Percentiles rank a stretch among this genome's conserved stretches.
Evolutionary conservation across 768 basidiomycete species (phyloP).

Genomic region (Amanita thiersii): DNA sequence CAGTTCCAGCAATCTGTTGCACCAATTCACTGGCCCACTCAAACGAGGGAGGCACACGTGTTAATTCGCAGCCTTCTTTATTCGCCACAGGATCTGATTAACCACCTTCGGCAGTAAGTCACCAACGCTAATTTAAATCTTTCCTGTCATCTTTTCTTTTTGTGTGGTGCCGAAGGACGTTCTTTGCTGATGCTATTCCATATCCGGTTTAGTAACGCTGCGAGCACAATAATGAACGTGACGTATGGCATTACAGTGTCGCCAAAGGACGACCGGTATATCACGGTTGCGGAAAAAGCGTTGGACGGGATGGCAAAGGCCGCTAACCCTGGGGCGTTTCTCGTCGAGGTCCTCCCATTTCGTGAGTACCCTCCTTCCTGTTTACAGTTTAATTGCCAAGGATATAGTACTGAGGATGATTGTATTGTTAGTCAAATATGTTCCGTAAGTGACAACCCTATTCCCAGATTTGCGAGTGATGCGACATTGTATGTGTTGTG

Average conservation of each 20-base stretch:
- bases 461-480: background rate
- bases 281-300: slow-evolving; percentile 44
- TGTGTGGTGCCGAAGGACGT: slow-evolving; percentile 10
- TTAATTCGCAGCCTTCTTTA: slow-evolving; percentile 37
- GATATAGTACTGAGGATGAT: background rate
- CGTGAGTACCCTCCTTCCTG: slow-evolving; percentile 14
- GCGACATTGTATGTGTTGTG: slow-evolving; percentile 6
- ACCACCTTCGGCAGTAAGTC: slow-evolving; percentile 43
- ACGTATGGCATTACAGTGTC: slow-evolving; percentile 42
- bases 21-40: slow-evolving; percentile 34
- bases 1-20: slow-evolving; percentile 39
- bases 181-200: too few species aligned
- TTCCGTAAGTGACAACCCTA: slow-evolving; percentile 26
- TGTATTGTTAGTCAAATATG: slow-evolving; percentile 34
- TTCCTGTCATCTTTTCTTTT: slow-evolving; percentile 7
- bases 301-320: slow-evolving; percentile 43
- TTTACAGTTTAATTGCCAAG: too few species aligned
- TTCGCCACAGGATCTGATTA: slow-evolving; percentile 32
- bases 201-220: slow-evolving; percentile 30
- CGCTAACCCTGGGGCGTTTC: slow-evolving; percentile 42
- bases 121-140: background rate
- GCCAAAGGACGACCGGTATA: slow-evolving; percentile 34
- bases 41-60: slow-evolving; percentile 34
- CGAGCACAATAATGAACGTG: slow-evolving; percentile 44
- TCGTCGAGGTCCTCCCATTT: slow-evolving; percentile 42